Percentiles rank a stretch among this genome's conserved stretches.
phyloP scores from a whole-genome alignment of 805 yeast species.

The Lachancea mirantina region DNA sequence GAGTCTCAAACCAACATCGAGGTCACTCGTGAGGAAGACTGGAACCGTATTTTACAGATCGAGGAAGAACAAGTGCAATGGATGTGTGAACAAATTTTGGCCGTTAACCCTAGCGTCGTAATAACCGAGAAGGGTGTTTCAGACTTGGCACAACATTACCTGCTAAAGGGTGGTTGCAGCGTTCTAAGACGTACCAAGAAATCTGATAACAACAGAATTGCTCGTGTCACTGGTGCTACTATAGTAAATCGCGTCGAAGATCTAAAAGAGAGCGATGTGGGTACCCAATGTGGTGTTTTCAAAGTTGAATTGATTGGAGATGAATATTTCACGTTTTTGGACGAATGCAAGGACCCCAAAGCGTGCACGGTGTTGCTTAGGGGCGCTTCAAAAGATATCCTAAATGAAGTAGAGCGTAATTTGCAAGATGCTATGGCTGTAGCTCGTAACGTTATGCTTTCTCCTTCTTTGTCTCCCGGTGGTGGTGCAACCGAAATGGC shows the following conservation, averaged over 20 bases:
- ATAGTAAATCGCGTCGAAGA: slow-evolving; percentile 95
- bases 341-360: slow-evolving; percentile 73
- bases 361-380: slow-evolving; percentile 92
- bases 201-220: slow-evolving; percentile 91
- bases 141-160: slow-evolving; percentile 93
- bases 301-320: slow-evolving; percentile 94
- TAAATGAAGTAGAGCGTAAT: slow-evolving; percentile 94
- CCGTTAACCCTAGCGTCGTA: slow-evolving; percentile 86
- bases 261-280: slow-evolving; percentile 82
- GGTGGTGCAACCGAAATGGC: slow-evolving; percentile 99
- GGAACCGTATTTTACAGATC: slow-evolving; percentile 90
- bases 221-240: slow-evolving; percentile 96
- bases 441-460: slow-evolving; percentile 87
- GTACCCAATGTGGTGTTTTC: slow-evolving; percentile 82
- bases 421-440: slow-evolving; percentile 98
- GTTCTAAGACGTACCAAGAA: slow-evolving; percentile 92
- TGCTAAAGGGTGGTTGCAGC: slow-evolving; percentile 87
- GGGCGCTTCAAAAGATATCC: slow-evolving; percentile 94
- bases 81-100: slow-evolving; percentile 77
- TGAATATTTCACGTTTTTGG: slow-evolving; percentile 85
- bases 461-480: slow-evolving; percentile 94
- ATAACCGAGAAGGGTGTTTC: slow-evolving; percentile 98
- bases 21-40: slow-evolving; percentile 91
- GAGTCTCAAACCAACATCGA: slow-evolving; percentile 98
- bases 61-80: slow-evolving; percentile 94